Evolutionary conservation across 768 basidiomycete species (phyloP).

Genomic region (Daedaleopsis sinensis): DNA sequence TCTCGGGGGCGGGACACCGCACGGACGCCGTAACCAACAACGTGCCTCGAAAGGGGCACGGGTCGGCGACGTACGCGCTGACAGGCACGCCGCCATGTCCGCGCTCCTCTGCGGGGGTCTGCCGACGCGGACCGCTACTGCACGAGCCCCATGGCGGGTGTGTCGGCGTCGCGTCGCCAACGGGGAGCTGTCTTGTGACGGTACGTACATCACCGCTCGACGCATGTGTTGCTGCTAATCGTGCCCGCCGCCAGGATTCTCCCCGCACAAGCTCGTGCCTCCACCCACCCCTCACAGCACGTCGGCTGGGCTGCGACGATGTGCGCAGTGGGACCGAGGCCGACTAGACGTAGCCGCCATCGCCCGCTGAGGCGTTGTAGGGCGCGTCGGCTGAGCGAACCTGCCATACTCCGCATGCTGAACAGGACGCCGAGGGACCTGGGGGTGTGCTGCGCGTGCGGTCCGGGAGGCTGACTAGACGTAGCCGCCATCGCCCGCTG

Average conservation of each 20-base stretch:
- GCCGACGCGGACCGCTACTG: neutral
- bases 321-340: neutral
- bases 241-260: neutral
- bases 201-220: neutral
- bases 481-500: too few species aligned
- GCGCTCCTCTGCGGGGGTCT: neutral
- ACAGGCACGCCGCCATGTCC: neutral
- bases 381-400: too few species aligned
- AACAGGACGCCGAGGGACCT: too few species aligned
- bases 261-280: neutral
- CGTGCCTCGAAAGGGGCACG: neutral
- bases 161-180: conserved; percentile 31
- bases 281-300: neutral
- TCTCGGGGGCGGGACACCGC: neutral
- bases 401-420: too few species aligned
- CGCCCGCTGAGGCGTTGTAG: too few species aligned
- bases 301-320: neutral
- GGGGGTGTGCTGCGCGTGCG: too few species aligned
- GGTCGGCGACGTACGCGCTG: neutral
- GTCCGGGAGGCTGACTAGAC: too few species aligned
- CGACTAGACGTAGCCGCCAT: neutral
- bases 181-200: conserved; percentile 24
- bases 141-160: conserved; percentile 26
- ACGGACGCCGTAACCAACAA: neutral
- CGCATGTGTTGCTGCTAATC: neutral